Percentiles rank a stretch among this genome's conserved stretches.
Evolutionary conservation across 192 early-diverging fungal species (phyloP).

Genomic region (Linderina pennispora): DNA sequence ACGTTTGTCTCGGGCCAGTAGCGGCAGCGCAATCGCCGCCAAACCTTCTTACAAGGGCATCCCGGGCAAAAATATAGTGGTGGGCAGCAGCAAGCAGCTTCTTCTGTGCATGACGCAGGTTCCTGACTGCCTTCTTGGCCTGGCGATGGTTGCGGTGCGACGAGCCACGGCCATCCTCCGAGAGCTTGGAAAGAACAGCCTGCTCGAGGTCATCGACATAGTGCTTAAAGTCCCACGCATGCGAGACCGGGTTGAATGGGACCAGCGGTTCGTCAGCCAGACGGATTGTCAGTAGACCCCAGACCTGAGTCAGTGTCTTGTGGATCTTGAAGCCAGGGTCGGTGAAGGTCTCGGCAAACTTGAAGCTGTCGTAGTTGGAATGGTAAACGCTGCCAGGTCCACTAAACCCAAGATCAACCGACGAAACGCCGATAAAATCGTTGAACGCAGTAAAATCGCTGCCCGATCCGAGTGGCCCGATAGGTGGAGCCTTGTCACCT

Average conservation of each 20-base stretch:
- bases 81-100: background rate
- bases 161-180: background rate
- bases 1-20: slow-evolving; percentile 1
- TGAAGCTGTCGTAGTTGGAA: slow-evolving; percentile 60
- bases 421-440: slow-evolving; percentile 55
- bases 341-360: slow-evolving; percentile 48
- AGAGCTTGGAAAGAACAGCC: slow-evolving; percentile 8
- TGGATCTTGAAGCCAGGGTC: slow-evolving; percentile 55
- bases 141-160: background rate
- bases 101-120: background rate
- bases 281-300: slow-evolving; percentile 43
- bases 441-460: slow-evolving; percentile 56
- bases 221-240: slow-evolving; percentile 38
- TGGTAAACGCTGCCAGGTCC: slow-evolving; percentile 55
- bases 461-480: slow-evolving; percentile 40
- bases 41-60: background rate
- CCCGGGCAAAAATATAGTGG: background rate
- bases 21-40: slow-evolving; percentile 5
- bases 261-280: slow-evolving; percentile 48
- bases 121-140: background rate
- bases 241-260: slow-evolving; percentile 29
- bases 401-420: slow-evolving; percentile 49
- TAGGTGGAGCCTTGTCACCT: background rate
- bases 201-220: slow-evolving; percentile 39
- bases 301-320: slow-evolving; percentile 40